A percentile compares a stretch with the other conserved stretches of the same genome.
These are phyloP conservation scores for Madurella mycetomatis DNA, from an alignment of 2,329 filamentous ascomycete species.

Conservation along the genomic window DNA sequence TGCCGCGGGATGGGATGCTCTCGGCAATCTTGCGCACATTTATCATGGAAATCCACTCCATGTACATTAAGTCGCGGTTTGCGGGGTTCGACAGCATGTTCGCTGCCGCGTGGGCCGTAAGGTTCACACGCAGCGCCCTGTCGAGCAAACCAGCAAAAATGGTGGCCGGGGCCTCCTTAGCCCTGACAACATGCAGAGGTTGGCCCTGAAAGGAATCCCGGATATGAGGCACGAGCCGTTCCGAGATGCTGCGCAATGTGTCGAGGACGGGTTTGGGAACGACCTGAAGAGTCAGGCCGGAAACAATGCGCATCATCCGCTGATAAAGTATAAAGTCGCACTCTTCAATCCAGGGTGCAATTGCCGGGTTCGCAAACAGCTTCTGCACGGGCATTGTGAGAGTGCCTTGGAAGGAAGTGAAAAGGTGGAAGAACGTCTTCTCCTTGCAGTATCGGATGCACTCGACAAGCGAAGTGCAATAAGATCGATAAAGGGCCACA, in stretches of 20 bases:
- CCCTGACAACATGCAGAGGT: slow-evolving; percentile 77
- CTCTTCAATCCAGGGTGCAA: slow-evolving; percentile 91
- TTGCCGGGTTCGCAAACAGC: slow-evolving; percentile 71
- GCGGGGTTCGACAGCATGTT: slow-evolving; percentile 87
- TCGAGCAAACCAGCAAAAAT: slow-evolving; percentile 84
- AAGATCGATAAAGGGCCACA: slow-evolving; percentile 82
- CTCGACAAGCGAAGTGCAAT: slow-evolving; percentile 92
- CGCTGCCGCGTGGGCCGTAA: slow-evolving; percentile 88
- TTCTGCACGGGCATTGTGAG: slow-evolving; percentile 96
- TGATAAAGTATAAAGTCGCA: slow-evolving; percentile 96
- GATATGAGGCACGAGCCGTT: slow-evolving; percentile 75
- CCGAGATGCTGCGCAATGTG: slow-evolving; percentile 81
- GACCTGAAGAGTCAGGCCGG: slow-evolving; percentile 83
- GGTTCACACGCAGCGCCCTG: slow-evolving; percentile 84
- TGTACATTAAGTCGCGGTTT: slow-evolving; percentile 92
- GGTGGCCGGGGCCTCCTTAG: slow-evolving; percentile 82
- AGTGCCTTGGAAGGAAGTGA: slow-evolving; percentile 91
- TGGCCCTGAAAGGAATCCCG: slow-evolving; percentile 79
- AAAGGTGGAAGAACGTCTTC: slow-evolving; percentile 92
- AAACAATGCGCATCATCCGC: slow-evolving; percentile 90
- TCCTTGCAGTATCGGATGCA: slow-evolving; percentile 95
- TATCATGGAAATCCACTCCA: slow-evolving; percentile 74
- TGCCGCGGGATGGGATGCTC: slow-evolving; percentile 56
- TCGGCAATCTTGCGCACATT: slow-evolving; percentile 60
- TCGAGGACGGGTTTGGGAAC: slow-evolving; percentile 83